Evolutionary conservation across 2,329 filamentous ascomycete species (phyloP).

Genomic region (Aaosphaeria arxii): DNA sequence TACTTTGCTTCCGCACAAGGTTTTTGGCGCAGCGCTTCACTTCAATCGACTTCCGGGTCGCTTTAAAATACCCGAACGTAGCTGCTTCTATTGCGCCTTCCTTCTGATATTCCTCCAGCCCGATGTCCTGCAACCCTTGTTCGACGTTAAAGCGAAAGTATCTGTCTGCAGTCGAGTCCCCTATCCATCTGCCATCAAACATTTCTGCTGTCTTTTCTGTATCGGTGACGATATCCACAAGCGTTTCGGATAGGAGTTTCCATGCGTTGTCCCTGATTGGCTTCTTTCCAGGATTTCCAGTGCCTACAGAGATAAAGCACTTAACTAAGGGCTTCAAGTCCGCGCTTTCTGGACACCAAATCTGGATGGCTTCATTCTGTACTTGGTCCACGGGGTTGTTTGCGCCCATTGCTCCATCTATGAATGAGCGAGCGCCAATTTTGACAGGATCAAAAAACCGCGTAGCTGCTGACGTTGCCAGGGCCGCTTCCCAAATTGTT

Average conservation of each 20-base stretch:
- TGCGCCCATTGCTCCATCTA: slow-evolving; percentile 35
- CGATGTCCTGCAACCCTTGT: slow-evolving; percentile 6
- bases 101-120: slow-evolving; percentile 5
- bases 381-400: slow-evolving; percentile 47
- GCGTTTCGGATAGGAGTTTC: background rate
- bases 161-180: slow-evolving; percentile 1
- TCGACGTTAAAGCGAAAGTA: slow-evolving; percentile 9
- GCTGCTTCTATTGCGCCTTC: slow-evolving; percentile 4
- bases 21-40: background rate
- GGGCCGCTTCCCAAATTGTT: slow-evolving; percentile 8
- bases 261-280: background rate
- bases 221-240: background rate
- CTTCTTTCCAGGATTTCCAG: slow-evolving; percentile 5
- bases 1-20: background rate
- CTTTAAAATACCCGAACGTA: background rate
- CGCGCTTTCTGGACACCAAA: slow-evolving; percentile 2
- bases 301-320: slow-evolving; percentile 8
- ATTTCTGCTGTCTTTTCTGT: background rate
- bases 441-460: slow-evolving; percentile 33
- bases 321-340: slow-evolving; percentile 5
- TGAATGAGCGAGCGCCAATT: slow-evolving; percentile 34
- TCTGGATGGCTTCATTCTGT: slow-evolving; percentile 28
- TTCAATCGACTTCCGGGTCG: background rate
- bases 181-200: background rate
- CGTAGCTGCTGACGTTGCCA: slow-evolving; percentile 28